These are phyloP conservation scores for Cadophora malorum DNA, from an alignment of 2,329 filamentous ascomycete genomes.

Conservation along the genomic window DNA sequence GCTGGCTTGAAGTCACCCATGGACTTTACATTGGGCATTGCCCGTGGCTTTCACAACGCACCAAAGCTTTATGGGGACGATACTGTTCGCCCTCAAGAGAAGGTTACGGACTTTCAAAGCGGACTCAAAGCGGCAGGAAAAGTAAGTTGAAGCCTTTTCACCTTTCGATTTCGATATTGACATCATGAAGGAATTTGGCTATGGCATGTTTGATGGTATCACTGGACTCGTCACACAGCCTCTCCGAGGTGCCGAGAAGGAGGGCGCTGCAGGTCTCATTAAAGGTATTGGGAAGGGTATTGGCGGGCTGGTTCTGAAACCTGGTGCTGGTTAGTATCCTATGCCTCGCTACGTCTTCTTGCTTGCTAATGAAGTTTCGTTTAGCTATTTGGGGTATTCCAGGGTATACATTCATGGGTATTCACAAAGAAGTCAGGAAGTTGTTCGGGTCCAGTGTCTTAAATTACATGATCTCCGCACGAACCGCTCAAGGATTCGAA, in stretches of 20 bases:
- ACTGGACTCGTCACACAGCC: conserved; percentile 68
- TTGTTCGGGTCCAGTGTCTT: conserved; percentile 73
- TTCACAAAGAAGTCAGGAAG: conserved; percentile 79
- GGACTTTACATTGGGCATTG: conserved; percentile 64
- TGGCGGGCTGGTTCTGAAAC: conserved; percentile 81
- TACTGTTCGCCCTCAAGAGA: conserved; percentile 61
- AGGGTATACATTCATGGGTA: conserved; percentile 82
- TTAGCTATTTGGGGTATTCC: conserved; percentile 72
- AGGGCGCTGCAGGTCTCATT: conserved; percentile 69
- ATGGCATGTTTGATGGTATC: conserved; percentile 68
- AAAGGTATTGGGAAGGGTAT: conserved; percentile 86
- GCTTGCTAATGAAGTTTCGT: conserved; percentile 20
- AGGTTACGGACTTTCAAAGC: conserved; percentile 69
- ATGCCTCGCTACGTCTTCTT: neutral
- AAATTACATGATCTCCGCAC: conserved; percentile 80
- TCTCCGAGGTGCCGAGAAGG: conserved; percentile 64
- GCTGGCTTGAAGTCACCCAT: conserved; percentile 66
- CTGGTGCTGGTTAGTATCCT: conserved; percentile 68
- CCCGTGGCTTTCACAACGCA: conserved; percentile 74
- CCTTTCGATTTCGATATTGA: conserved; percentile 38
- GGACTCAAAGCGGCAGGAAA: conserved; percentile 63
- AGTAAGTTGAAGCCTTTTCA: neutral
- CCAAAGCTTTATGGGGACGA: conserved; percentile 71
- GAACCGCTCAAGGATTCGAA: conserved; percentile 76
- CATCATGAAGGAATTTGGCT: conserved; percentile 59